Percentiles rank a stretch among this genome's conserved stretches.
Evolutionary conservation across 148 eudicot genomes (phyloP).

Genomic region (Salicornia ramosissima): DNA sequence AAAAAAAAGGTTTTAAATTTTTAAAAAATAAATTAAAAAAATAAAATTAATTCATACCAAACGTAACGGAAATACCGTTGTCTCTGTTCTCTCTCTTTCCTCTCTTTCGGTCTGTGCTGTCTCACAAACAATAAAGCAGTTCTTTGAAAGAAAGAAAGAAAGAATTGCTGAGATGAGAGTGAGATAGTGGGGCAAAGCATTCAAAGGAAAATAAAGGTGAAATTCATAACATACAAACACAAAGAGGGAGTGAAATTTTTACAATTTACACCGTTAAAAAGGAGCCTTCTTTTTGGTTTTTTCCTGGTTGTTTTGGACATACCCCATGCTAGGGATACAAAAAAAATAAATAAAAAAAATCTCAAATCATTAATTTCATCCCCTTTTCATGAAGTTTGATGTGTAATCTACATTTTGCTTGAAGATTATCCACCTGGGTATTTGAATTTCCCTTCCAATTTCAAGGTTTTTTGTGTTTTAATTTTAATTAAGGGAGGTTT

Average conservation of each 20-base stretch:
- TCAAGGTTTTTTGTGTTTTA: neutral
- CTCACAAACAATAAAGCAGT: neutral
- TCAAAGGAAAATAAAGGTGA: neutral
- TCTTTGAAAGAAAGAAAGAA: neutral
- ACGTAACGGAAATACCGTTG: conserved; percentile 30
- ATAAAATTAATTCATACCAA: conserved; percentile 11
- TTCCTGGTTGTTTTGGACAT: conserved; percentile 4
- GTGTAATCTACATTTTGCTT: conserved; percentile 23
- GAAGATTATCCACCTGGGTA: conserved; percentile 14
- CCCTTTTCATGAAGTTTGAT: conserved; percentile 17
- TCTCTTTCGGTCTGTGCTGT: neutral
- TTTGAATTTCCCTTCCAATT: neutral
- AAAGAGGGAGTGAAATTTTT: neutral
- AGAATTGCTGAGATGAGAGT: conserved; percentile 12
- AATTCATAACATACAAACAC: neutral
- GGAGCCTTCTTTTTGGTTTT: conserved; percentile 16
- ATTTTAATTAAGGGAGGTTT: neutral
- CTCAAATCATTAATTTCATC: conserved; percentile 8
- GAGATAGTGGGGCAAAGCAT: neutral
- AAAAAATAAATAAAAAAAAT: too few relatives aligned
- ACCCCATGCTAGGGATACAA: conserved; percentile 19
- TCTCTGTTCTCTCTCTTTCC: neutral
- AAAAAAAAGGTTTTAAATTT: too few relatives aligned
- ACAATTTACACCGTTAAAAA: conserved; percentile 3
- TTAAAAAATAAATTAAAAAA: too few relatives aligned